Evolutionary conservation across 2,329 filamentous ascomycete species (phyloP).

Genomic region (Cladosporium sp.): DNA sequence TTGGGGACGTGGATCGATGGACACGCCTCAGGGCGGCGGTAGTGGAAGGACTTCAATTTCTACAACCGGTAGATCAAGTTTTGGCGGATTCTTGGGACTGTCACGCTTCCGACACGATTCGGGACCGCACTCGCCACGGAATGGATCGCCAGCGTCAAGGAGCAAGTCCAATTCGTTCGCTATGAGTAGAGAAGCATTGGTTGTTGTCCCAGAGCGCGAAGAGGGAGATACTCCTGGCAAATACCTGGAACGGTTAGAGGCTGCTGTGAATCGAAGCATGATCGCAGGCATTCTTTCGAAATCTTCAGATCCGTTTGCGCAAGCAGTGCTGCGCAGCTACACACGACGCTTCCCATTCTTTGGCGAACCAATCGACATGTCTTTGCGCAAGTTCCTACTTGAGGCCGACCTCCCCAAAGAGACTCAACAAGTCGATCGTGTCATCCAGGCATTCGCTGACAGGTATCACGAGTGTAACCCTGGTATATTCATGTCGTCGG

Average conservation of each 20-base stretch:
- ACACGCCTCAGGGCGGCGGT: constrained; percentile 58
- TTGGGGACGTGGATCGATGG: constrained; percentile 65
- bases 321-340: constrained; percentile 82
- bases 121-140: constrained; percentile 62
- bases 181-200: constrained; percentile 63
- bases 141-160: constrained; percentile 67
- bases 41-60: constrained; percentile 72
- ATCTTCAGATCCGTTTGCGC: constrained; percentile 76
- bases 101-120: constrained; percentile 74
- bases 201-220: constrained; percentile 67
- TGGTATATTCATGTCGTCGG: constrained; percentile 82
- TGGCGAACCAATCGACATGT: constrained; percentile 96
- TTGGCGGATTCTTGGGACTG: constrained; percentile 81
- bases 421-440: constrained; percentile 95
- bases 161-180: constrained; percentile 84
- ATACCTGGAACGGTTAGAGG: constrained; percentile 80
- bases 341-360: constrained; percentile 96
- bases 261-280: constrained; percentile 70
- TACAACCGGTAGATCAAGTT: constrained; percentile 81
- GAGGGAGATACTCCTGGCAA: constrained; percentile 88
- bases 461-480: constrained; percentile 98
- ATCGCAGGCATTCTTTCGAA: constrained; percentile 85
- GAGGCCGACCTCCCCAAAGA: constrained; percentile 94
- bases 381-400: constrained; percentile 90
- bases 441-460: constrained; percentile 89